phyloP scores from a whole-genome alignment of 2,329 filamentous ascomycete species.

The Alternaria conjuncta region DNA sequence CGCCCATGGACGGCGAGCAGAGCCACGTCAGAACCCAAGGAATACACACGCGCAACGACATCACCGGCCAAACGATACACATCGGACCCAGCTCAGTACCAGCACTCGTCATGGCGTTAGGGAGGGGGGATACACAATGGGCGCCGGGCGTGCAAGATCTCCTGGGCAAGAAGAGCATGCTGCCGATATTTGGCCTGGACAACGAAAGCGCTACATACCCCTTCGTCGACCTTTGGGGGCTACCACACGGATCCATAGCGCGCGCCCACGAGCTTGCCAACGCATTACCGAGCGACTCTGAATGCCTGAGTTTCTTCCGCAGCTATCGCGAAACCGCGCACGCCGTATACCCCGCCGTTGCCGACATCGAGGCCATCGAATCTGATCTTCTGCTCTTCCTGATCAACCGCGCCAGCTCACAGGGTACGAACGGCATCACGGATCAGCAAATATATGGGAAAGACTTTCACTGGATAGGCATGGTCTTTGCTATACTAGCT shows the following conservation, averaged over 20 bases:
- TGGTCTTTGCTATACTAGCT: conserved; percentile 68
- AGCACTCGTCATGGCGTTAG: conserved; percentile 63
- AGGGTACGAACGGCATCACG: conserved; percentile 53
- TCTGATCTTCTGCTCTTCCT: conserved; percentile 61
- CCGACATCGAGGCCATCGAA: conserved; percentile 63
- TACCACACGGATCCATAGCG: conserved; percentile 64
- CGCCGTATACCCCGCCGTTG: conserved; percentile 66
- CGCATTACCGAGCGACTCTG: conserved; percentile 63
- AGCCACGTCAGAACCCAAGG: conserved; percentile 59
- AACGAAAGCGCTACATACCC: conserved; percentile 70
- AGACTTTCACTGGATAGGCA: conserved; percentile 63
- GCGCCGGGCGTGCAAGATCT: conserved; percentile 62
- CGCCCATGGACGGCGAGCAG: conserved; percentile 45
- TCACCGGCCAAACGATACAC: conserved; percentile 66
- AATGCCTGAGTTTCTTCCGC: conserved; percentile 64
- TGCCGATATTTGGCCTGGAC: conserved; percentile 68
- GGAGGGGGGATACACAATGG: conserved; percentile 54
- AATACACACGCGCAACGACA: conserved; percentile 65
- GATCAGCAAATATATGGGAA: conserved; percentile 65
- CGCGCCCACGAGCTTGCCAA: conserved; percentile 65
- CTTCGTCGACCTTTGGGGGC: conserved; percentile 68
- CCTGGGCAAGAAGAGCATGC: conserved; percentile 64
- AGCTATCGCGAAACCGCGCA: conserved; percentile 65
- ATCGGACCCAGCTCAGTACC: conserved; percentile 67
- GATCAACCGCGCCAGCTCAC: conserved; percentile 56